Evolutionary conservation across 1,284 basidiomycete species (phyloP).

Genomic region (Vanrija humicola): DNA sequence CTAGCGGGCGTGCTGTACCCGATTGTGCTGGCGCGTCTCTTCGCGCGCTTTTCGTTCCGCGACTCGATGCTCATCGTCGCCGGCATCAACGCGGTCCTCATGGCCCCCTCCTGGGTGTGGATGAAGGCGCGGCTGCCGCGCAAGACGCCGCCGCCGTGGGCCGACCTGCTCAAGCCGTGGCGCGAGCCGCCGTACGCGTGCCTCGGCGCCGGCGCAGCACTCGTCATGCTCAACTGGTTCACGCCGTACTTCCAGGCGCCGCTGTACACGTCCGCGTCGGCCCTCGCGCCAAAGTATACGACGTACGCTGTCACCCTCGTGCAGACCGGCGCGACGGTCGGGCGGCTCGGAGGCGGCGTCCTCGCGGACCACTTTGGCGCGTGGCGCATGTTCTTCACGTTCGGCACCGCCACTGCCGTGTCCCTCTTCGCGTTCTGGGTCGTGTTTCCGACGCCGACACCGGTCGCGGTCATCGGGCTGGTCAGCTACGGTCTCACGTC

Average conservation of each 20-base stretch:
- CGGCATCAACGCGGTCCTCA: slow-evolving; percentile 38
- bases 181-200: slow-evolving; percentile 27
- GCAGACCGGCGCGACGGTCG: slow-evolving; percentile 40
- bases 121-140: slow-evolving; percentile 41
- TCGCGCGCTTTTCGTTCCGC: slow-evolving; percentile 33
- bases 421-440: slow-evolving; percentile 41
- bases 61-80: slow-evolving; percentile 41
- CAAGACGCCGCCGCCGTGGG: slow-evolving; percentile 31
- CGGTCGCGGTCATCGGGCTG: slow-evolving; percentile 35
- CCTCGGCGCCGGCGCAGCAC: slow-evolving; percentile 25
- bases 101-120: slow-evolving; percentile 38
- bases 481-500: slow-evolving; percentile 34
- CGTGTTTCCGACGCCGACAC: slow-evolving; percentile 17
- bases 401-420: slow-evolving; percentile 23
- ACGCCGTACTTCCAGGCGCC: slow-evolving; percentile 37
- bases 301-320: slow-evolving; percentile 40
- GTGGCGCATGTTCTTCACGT: slow-evolving; percentile 31
- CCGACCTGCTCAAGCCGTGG: slow-evolving; percentile 31
- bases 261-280: slow-evolving; percentile 24
- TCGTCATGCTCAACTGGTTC: slow-evolving; percentile 2
- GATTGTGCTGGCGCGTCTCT: slow-evolving; percentile 37
- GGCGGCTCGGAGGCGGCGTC: slow-evolving; percentile 31
- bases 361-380: slow-evolving; percentile 41
- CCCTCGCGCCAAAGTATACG: slow-evolving; percentile 15
- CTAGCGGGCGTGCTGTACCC: slow-evolving; percentile 45